Conservation (phyloP, 169 alveolate genomes). For the Eimeria falciformis region DNA sequence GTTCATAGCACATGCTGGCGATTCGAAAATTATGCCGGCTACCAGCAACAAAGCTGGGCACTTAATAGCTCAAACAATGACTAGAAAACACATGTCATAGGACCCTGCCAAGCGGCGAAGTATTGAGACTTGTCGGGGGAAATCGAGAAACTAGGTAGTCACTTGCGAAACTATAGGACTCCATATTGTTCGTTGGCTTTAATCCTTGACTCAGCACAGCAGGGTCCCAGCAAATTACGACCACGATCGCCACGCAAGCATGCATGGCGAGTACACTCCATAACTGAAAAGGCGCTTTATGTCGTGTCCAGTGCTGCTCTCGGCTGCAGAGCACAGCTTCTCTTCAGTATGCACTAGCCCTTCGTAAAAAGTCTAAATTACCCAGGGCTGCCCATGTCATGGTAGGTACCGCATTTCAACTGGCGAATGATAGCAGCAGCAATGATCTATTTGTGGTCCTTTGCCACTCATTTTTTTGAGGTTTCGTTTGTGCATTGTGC, state of each 20-base stretch:
- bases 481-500: not conserved
- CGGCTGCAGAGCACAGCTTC: too few species aligned
- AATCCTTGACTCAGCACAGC: too few species aligned
- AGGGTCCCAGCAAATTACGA: too few species aligned
- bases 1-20: conserved; percentile 91
- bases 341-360: too few species aligned
- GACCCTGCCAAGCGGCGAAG: not conserved
- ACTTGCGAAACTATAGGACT: too few species aligned
- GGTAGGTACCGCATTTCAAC: conserved; percentile 48
- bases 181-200: too few species aligned
- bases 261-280: too few species aligned
- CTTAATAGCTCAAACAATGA: conserved; percentile 44
- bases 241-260: too few species aligned
- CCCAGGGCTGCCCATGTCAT: conserved; percentile 93
- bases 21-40: conserved; percentile 90
- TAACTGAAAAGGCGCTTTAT: too few species aligned
- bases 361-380: too few species aligned
- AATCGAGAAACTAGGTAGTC: conserved; percentile 22
- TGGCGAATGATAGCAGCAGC: not conserved
- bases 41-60: conserved; percentile 24
- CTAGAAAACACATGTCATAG: conserved; percentile 71
- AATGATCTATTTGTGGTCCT: not conserved
- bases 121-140: conserved; percentile 56
- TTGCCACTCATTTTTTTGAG: not conserved
- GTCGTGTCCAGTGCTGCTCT: too few species aligned